Conservation (phyloP, 106 monocot genomes). For the Dendrobium catenatum region DNA sequence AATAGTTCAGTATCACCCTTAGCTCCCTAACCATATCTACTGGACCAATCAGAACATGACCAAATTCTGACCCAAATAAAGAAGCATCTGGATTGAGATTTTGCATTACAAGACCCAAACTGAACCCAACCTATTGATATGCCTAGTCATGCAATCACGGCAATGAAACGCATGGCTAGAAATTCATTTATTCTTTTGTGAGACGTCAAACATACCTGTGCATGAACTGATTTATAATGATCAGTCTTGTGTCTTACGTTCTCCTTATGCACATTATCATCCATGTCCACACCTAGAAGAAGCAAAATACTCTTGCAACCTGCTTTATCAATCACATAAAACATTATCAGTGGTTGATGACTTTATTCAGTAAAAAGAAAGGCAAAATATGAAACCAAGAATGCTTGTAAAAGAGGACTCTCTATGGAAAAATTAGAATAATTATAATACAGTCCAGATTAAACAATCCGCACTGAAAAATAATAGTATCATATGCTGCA, state of each 20-base stretch:
- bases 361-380: too few species aligned
- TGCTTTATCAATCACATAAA: neutral
- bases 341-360: too few species aligned
- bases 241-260: neutral
- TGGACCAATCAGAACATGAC: neutral
- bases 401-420: too few species aligned
- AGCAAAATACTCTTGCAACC: neutral
- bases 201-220: neutral
- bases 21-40: too few species aligned
- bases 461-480: too few species aligned
- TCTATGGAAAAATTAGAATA: too few species aligned
- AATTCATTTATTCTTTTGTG: neutral
- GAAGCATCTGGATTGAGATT: neutral
- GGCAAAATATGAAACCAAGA: too few species aligned
- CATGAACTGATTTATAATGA: conserved; percentile 5
- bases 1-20: too few species aligned
- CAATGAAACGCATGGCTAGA: neutral
- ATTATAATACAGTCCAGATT: too few species aligned
- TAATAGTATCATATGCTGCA: too few species aligned
- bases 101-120: neutral
- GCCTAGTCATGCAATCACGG: neutral
- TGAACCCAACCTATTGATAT: neutral
- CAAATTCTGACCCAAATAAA: neutral
- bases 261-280: neutral
- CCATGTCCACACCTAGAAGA: neutral